A percentile compares a stretch with the other conserved stretches of the same genome.
Conservation (phyloP, 1,284 basidiomycete genomes). For the Calocybe gambosa region DNA sequence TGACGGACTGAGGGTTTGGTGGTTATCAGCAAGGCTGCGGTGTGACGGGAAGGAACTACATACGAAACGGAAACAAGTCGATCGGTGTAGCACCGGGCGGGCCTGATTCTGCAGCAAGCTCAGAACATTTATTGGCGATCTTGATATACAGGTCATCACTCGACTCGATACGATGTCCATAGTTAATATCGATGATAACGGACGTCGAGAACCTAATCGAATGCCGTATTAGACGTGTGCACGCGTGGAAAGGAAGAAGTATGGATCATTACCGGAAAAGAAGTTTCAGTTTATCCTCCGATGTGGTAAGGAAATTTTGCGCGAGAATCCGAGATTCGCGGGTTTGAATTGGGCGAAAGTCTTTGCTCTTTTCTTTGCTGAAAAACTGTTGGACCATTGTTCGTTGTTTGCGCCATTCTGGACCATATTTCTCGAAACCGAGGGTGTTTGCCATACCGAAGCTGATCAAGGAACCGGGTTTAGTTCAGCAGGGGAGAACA, state of each 20-base stretch:
- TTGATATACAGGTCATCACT: conserved; percentile 16
- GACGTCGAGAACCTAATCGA: conserved; percentile 15
- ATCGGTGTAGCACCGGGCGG: conserved; percentile 16
- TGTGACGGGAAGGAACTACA: neutral
- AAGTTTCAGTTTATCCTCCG: too few relatives aligned
- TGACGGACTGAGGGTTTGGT: conserved; percentile 13
- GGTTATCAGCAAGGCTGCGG: neutral
- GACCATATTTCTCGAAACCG: conserved; percentile 10
- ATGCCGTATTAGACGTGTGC: neutral
- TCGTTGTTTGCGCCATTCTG: conserved; percentile 15
- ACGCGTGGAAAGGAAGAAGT: neutral
- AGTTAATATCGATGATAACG: conserved; percentile 16
- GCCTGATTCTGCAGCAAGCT: conserved; percentile 8
- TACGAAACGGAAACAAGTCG: conserved; percentile 19
- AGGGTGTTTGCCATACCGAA: too few relatives aligned
- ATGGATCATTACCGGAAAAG: conserved; percentile 3
- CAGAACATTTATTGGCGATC: conserved; percentile 6
- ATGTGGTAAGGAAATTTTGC: conserved; percentile 11
- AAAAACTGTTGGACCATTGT: conserved; percentile 17
- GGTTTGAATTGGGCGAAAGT: conserved; percentile 11
- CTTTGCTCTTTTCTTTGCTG: conserved; percentile 6
- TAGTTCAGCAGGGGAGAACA: too few relatives aligned
- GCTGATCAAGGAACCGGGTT: too few relatives aligned
- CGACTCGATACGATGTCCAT: conserved; percentile 17
- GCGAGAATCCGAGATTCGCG: conserved; percentile 12